Base-by-base conservation (phyloP, 805 yeast species). In the Candida sphagnicola region DNA sequence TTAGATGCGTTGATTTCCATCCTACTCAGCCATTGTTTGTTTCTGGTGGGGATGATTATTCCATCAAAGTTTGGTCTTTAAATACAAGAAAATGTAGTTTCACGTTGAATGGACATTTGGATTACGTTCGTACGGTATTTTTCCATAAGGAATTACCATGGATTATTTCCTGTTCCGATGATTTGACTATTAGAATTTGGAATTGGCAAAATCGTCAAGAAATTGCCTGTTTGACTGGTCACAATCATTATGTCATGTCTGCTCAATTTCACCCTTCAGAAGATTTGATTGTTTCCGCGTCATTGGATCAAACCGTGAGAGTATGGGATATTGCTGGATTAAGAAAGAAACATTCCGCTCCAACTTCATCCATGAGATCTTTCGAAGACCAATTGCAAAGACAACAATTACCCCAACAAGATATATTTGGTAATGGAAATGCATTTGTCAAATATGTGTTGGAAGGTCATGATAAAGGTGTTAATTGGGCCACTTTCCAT, bases 141-240 rank as follows among this genome's bases (percentile, higher is more conserved):
- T 93, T 93, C 78, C 99, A 93, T 68, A 84, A 80, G 53, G 96
- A 89, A 60, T 73, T 93, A 59, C 99, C 99, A 6, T 93, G 99
- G 99, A 85, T 93, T 57, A 79, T 93, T 43, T 84, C 96, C 18
- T 82, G 93, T 44, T 87, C 96, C 32, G 99, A 93, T 65, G 99
- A 93, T 71, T 99, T 93, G 67, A 93, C 99, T 23, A 89, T 95
- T 48, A 78, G 99, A 61, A 91, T 93, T 49, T 93, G 99, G 99
- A 95, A 93, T 68, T 93, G 99, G 99, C 99, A 95, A 71, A 90
- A 90, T 61, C 81, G 99, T 52, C 91, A 89, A 61, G 98, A 93
- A 55, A 85, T 93, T 56, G 98, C 98, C 8, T 88, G 96, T 55
- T 70, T 93, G 50, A 91, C 99, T 5, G 99, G 99, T 45, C 99